Conservation (phyloP, 768 basidiomycete species). For the Pisolithus tinctorius region DNA sequence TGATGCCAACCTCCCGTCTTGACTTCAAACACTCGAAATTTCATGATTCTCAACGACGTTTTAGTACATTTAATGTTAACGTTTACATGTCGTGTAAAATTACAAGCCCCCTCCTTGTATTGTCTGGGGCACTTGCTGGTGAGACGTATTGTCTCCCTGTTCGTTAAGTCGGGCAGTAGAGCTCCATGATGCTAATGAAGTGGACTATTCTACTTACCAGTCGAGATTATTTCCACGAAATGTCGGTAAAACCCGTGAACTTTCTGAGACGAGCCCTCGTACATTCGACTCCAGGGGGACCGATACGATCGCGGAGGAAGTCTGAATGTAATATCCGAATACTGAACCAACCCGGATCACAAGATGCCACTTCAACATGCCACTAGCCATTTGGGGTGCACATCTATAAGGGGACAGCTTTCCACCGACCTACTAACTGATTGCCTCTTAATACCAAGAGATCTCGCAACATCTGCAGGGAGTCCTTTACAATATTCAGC, state of each 20-base stretch:
- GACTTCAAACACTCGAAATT: constrained; percentile 5
- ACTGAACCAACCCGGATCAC: too few species aligned
- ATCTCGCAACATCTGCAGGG: constrained; percentile 85
- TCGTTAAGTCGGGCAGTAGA: too few species aligned
- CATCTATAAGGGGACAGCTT: constrained; percentile 20
- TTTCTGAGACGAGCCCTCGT: neutral
- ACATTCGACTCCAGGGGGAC: neutral
- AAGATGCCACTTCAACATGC: neutral
- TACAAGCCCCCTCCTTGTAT: constrained; percentile 21
- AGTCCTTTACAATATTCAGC: constrained; percentile 77
- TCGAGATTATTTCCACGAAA: too few species aligned
- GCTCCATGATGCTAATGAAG: too few species aligned
- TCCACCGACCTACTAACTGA: constrained; percentile 75
- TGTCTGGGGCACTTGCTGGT: constrained; percentile 9
- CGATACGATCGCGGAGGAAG: too few species aligned
- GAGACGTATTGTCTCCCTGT: too few species aligned
- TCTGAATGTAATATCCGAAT: too few species aligned
- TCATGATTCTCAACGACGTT: constrained; percentile 1
- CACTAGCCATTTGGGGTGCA: neutral
- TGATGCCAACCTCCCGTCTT: constrained; percentile 35
- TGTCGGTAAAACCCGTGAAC: too few species aligned
- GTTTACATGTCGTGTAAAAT: constrained; percentile 24
- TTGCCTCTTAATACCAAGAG: constrained; percentile 80
- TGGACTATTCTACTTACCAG: too few species aligned
- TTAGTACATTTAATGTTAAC: constrained; percentile 13